phyloP scores from a whole-genome alignment of 2,329 filamentous ascomycete genomes.

The Cyclaneusma minus region DNA sequence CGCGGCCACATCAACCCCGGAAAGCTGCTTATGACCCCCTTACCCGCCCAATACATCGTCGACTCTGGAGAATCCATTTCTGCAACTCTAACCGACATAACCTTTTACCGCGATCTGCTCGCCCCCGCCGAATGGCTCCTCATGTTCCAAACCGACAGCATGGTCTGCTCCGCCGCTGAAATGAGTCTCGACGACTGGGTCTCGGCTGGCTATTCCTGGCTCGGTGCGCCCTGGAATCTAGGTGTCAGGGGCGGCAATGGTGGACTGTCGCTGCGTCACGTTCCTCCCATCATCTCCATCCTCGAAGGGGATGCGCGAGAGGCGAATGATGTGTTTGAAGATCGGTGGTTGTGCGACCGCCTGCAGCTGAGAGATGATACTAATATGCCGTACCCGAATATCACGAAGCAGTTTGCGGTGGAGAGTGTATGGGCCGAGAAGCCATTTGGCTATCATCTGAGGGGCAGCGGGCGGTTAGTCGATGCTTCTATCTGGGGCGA shows the following conservation, averaged over 20 bases:
- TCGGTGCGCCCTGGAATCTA: conserved; percentile 30
- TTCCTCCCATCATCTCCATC: conserved; percentile 35
- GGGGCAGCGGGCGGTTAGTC: conserved; percentile 30
- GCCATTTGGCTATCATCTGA: conserved; percentile 43
- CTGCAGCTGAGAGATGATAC: conserved; percentile 13
- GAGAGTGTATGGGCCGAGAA: conserved; percentile 30
- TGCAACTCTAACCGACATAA: conserved; percentile 10
- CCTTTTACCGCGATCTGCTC: conserved; percentile 10
- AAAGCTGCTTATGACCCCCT: conserved; percentile 7
- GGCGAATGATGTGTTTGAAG: conserved; percentile 31
- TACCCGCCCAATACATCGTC: conserved; percentile 4
- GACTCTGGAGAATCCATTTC: conserved; percentile 9
- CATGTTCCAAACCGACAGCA: conserved; percentile 14
- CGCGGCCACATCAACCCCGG: conserved; percentile 9
- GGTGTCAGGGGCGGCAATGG: conserved; percentile 30
- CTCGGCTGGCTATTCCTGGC: conserved; percentile 20
- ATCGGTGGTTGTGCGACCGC: conserved; percentile 38
- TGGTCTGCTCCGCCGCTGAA: conserved; percentile 11
- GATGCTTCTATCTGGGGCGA: conserved; percentile 32
- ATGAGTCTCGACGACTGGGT: conserved; percentile 13
- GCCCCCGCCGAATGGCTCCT: conserved; percentile 11
- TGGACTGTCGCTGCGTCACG: conserved; percentile 34
- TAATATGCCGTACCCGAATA: not conserved
- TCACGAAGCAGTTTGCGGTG: conserved; percentile 6
- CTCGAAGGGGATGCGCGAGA: conserved; percentile 29